Evolutionary conservation across 495 filamentous ascomycete species (phyloP).

Genomic region (Cladorrhinum samala): DNA sequence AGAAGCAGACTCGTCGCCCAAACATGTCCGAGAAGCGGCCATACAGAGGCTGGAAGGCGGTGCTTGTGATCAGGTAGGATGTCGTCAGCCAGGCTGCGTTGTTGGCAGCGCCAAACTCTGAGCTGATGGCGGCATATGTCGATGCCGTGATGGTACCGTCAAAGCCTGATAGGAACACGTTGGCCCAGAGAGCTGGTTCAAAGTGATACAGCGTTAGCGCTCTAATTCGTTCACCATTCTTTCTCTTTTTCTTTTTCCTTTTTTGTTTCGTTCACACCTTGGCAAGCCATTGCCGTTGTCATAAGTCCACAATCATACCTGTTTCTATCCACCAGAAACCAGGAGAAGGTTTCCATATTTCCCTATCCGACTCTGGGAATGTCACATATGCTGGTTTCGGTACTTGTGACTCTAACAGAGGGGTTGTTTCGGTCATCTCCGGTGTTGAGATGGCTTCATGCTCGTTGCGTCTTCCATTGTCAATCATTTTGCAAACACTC

Average conservation of each 20-base stretch:
- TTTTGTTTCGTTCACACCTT: conserved; percentile 9
- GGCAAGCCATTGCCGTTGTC: too few species aligned
- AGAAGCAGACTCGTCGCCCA: conserved; percentile 47
- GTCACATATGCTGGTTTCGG: conserved; percentile 19
- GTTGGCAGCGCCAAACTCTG: conserved; percentile 46
- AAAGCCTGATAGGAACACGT: conserved; percentile 60
- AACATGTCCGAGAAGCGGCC: conserved; percentile 48
- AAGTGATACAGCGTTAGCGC: conserved; percentile 16
- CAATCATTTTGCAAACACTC: not conserved
- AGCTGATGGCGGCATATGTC: conserved; percentile 60
- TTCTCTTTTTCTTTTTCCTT: not conserved
- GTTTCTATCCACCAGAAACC: conserved; percentile 38
- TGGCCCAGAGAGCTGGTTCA: conserved; percentile 54
- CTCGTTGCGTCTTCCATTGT: not conserved
- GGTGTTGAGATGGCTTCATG: not conserved
- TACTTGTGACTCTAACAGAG: conserved; percentile 17
- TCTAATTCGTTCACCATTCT: not conserved
- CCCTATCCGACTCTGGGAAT: conserved; percentile 10
- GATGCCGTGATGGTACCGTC: conserved; percentile 62
- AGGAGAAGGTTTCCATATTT: conserved; percentile 22
- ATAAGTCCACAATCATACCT: conserved; percentile 20
- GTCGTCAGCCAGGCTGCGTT: conserved; percentile 64
- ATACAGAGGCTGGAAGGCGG: conserved; percentile 52
- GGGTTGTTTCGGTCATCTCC: conserved; percentile 15
- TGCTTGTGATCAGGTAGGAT: conserved; percentile 67